Base-by-base conservation (phyloP, 495 filamentous ascomycete genomes). In the Penicillium goetzii region DNA sequence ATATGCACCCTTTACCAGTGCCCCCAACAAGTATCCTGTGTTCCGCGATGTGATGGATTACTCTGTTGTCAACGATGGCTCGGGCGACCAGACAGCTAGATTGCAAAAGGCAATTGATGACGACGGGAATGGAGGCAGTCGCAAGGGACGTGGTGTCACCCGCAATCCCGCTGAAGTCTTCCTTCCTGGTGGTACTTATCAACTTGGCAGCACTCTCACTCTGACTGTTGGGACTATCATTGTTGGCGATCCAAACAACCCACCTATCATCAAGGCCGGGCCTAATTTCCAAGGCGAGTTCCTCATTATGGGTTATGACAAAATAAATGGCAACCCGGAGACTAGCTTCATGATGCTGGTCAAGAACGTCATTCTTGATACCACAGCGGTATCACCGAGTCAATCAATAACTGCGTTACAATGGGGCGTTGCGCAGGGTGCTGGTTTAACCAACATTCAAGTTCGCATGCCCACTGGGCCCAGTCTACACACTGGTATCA, bases 371-470 rank as follows among this genome's bases (percentile, higher is more conserved):
- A 68, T 78, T 11, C 47, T 82, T 15, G 80, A 80, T 41, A 76
- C 79, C 0, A 80, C 74, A 4, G 64, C 63, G 1, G 60, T 81
- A 4, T 28, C 61, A 12, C 33, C 65, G 0, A 57, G 63, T 26
- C 68, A 62, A 12, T 61, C 68, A 2, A 73, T 84, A 43, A 77
- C 78, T 30, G 74, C 79, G 1, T 62, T 84, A 30, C 77, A 80
- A 19, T 93, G 90, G 90, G 88, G 89, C 0, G 88, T 89, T 36
- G 86, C 88, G 4, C 77, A 92, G 63, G 88, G 86, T 1, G 86
- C 88, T 12, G 88, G 86, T 47, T 74, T 92, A 62, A 91, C 90
- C 59, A 92, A 93, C 68, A 75, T 92, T 21, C 77, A 85, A 51
- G 90, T 94, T 68, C 81, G 85, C 56, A 91, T 94, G 89, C 77